Evolutionary conservation across 805 yeast species (phyloP), one percentile per base, ranked within the genome.

Genomic region (Ogataea populi-albae): DNA sequence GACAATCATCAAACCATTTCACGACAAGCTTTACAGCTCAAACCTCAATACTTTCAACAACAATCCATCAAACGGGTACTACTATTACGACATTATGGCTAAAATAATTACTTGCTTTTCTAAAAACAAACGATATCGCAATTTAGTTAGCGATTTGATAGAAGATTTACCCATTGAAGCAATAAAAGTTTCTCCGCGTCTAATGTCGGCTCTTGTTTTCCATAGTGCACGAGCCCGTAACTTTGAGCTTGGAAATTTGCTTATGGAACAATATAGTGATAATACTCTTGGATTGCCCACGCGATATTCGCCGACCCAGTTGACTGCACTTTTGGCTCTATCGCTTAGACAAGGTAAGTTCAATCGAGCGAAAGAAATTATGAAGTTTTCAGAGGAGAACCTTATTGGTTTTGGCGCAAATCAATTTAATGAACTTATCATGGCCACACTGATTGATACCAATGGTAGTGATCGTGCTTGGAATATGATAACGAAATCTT

Each of bases 131-230:
- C 42, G 65, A 30, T 62, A 58, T 30, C 41, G 52, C 10, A 14
- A 20, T 3, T 26, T 59, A 18, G 57, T 62, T 4, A 38, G 43
- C 8, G 46, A 50, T 4, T 17, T 63, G 11, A 49, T 63, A 3
- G 38, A 42, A 17, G 46, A 53, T 23, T 35, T 63, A n/a, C 67
- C 68, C 1, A 45, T 62, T 17, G 55, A 57, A 18, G 56, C 65
- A 1, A 56, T 62, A 18, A 48, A 49, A 23, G 46, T 57, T 3
- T 52, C 57, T 17, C 66, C 68, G 1, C 46, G 46, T 14, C 44
- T 63, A 26, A 59, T 62, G 66, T 43, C 54, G 6, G 43, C 64
- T 1, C 37, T 63, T 19, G 27, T 61, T 4, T 37, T 46, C 17
- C 61, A 63, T 41, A 48, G 61, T 30, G 37, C 58, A 1, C 39